Evolutionary conservation across 2,329 filamentous ascomycete genomes (phyloP).

Genomic region (Epichloe aotearoae): DNA sequence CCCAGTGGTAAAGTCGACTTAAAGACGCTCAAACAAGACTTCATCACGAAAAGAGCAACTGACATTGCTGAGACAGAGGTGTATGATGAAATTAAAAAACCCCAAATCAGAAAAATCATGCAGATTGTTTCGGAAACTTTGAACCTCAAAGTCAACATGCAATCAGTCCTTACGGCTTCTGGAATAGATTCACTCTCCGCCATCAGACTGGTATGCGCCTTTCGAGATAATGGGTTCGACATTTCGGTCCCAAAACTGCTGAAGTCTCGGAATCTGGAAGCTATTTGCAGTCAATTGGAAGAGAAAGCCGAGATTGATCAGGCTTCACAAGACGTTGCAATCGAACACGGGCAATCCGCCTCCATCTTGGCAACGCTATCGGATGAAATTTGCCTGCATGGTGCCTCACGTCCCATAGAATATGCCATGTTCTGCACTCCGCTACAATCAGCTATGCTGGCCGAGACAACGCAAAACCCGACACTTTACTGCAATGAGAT

Average conservation of each 20-base stretch:
- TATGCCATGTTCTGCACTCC: slow-evolving; percentile 46
- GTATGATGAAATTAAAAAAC: slow-evolving; percentile 9
- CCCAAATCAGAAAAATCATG: slow-evolving; percentile 21
- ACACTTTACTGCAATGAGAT: slow-evolving; percentile 68
- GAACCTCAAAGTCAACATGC: slow-evolving; percentile 19
- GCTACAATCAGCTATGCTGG: slow-evolving; percentile 68
- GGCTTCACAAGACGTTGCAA: not conserved
- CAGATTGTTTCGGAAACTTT: slow-evolving; percentile 28
- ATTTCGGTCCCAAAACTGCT: slow-evolving; percentile 50
- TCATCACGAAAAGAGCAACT: slow-evolving; percentile 10
- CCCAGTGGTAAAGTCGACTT: slow-evolving; percentile 77
- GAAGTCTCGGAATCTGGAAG: slow-evolving; percentile 31
- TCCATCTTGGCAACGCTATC: not conserved
- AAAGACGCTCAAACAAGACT: slow-evolving; percentile 45
- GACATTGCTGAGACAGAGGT: not conserved
- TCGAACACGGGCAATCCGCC: not conserved
- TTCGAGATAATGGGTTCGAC: slow-evolving; percentile 43
- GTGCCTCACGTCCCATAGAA: not conserved
- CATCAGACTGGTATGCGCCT: slow-evolving; percentile 42
- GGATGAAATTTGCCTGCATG: not conserved
- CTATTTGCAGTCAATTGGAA: slow-evolving; percentile 10
- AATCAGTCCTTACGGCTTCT: slow-evolving; percentile 33
- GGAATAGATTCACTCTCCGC: slow-evolving; percentile 51
- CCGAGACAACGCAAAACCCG: slow-evolving; percentile 50
- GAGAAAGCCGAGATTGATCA: not conserved